Evolutionary conservation across 2,329 filamentous ascomycete species (phyloP).

Genomic region (Diaporthe amygdali): DNA sequence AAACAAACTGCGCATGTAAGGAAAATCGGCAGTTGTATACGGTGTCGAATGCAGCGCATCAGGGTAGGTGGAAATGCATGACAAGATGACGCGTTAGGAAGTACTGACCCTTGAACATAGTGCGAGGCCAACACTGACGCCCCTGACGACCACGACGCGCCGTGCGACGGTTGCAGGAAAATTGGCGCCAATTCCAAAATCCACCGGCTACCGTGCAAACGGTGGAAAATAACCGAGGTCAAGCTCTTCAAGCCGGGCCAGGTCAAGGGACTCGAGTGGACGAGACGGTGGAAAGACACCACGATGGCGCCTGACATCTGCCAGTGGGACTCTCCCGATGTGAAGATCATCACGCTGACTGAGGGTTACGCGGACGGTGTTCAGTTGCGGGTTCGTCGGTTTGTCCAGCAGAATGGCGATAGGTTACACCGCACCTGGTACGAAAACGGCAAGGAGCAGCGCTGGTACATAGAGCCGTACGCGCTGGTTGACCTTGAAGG

Average conservation of each 20-base stretch:
- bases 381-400: constrained; percentile 56
- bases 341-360: constrained; percentile 54
- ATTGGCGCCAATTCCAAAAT: constrained; percentile 52
- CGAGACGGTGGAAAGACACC: constrained; percentile 60
- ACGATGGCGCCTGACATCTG: constrained; percentile 58
- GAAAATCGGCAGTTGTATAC: constrained; percentile 63
- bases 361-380: constrained; percentile 60
- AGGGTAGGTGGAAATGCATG: constrained; percentile 49
- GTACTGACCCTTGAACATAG: constrained; percentile 38
- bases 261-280: constrained; percentile 65
- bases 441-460: constrained; percentile 42
- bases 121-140: constrained; percentile 54
- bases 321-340: constrained; percentile 59
- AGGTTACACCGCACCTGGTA: constrained; percentile 61
- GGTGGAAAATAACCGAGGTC: constrained; percentile 66
- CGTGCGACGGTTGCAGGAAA: constrained; percentile 60
- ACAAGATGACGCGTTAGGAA: background rate
- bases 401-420: constrained; percentile 61
- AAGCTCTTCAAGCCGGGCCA: constrained; percentile 63
- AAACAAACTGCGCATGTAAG: constrained; percentile 62
- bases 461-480: constrained; percentile 58
- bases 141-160: constrained; percentile 45
- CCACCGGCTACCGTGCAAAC: constrained; percentile 60
- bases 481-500: constrained; percentile 61
- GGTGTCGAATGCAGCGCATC: constrained; percentile 67